Base-by-base conservation (phyloP, 768 basidiomycete species). In the Boletellus ananiceps region DNA sequence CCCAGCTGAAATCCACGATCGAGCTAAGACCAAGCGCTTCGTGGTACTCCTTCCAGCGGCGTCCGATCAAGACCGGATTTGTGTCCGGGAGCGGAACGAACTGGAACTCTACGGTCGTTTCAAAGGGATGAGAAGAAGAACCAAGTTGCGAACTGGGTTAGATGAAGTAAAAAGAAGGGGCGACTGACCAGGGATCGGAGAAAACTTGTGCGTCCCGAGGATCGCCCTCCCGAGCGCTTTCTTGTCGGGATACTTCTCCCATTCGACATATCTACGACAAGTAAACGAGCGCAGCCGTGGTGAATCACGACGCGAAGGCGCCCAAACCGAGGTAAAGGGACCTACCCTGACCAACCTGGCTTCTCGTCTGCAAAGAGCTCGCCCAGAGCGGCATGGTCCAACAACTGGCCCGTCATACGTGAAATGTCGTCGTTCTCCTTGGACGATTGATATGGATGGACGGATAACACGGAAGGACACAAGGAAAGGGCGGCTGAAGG, bases 41-140 rank as follows among this genome's bases (percentile, higher is more conserved):
- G 55, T 79, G 77, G 49, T 79, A 79, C 55, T 75, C 72, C 55
- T 77, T 78, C 75, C 76, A 80, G 23, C 79, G 73, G 46, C 74
- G 58, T 7, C 77, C 76, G 40, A 74, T 66, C 14, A 79, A 65
- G 47, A 79, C 65, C 0, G 78, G 78, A 47, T 80, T 80, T 19
- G 76, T 75, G 25, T 72, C 62, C 1, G 78, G 77, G 7, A 79
- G 66, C 1, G 77, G 75, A 12, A 64, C 72, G 31, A 74, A 66
- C 58, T 79, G 75, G 53, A 77, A 78, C 52, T 77, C 76, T 76
- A 25, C 23, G 55, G 13, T 25, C 23, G 27, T 35, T 6, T 27
- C n/a, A 8, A 9, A 8, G 13, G 39, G 39, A 23, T n/a, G n/a
- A n/a, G n/a, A n/a, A n/a, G n/a, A n/a, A 15, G 21, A 23, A n/a